Base-by-base conservation (phyloP, 2,329 filamentous ascomycete species). In the Tolypocladium cylindrosporum region DNA sequence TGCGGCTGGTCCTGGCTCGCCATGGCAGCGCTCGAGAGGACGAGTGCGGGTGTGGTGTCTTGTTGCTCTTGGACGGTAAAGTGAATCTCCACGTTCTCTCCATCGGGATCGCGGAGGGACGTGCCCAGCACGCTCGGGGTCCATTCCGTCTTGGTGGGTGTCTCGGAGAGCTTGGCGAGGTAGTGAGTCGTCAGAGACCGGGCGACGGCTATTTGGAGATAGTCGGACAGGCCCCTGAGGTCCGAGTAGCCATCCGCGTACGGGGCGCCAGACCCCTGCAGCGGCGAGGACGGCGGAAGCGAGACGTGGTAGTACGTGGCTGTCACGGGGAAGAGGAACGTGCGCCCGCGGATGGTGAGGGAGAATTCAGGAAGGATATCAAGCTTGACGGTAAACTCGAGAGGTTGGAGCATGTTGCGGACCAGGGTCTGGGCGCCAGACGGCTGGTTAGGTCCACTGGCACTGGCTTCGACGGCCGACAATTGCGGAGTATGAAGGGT, bases 291-390 rank as follows among this genome's bases (percentile, higher is more conserved):
- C 0, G 74, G 66, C 3, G 74, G 72, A 2, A 77, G 66, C n/a
- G 73, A 65, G 58, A 79, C 65, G 54, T 74, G 67, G 67, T 76
- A 80, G 60, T 75, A 72, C 1, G 77, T 78, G n/a, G 74, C 69
- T 3, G 74, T 75, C 57, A 75, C 66, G 54, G 76, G 76, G 43
- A 71, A 67, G 59, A 77, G 70, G 51, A 73, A 73, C 0, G 79
- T 79, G 31, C 73, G 74, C 50, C 75, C 74, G 41, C 74, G 73
- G 60, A 83, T 70, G 42, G 72, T 70, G 34, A 82, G 61, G 10
- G 72, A 70, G 4, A 69, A 67, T 16, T 74, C 69, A 0, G 78
- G 73, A 2, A 78, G 75, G 55, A 84, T 71, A 39, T 67, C 70
- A 14, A 83, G 63, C 42, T 77, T 74, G 56, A 80, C 73, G 65